Percentiles rank a stretch among this genome's conserved stretches.
Conservation (phyloP, 345 rosid species). For the Jatropha curcas region DNA sequence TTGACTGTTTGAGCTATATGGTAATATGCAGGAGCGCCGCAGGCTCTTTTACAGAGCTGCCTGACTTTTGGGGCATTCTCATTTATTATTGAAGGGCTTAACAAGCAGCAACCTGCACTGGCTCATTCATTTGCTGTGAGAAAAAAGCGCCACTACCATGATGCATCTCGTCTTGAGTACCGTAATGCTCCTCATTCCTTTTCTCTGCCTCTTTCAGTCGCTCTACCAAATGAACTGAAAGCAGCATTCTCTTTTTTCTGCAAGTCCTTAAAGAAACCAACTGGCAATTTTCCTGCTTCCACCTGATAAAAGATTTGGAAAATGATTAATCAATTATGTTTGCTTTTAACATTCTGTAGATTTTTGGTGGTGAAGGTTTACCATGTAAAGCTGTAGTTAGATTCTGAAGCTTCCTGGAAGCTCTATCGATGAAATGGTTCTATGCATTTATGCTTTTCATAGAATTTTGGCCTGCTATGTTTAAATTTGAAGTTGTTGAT, state of each 20-base stretch:
- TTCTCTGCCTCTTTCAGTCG: slow-evolving; percentile 51
- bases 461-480: not conserved
- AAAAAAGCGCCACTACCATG: slow-evolving; percentile 19
- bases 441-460: not conserved
- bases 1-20: not conserved
- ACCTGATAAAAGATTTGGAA: slow-evolving; percentile 17
- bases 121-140: slow-evolving; percentile 54
- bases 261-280: slow-evolving; percentile 50
- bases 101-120: slow-evolving; percentile 77
- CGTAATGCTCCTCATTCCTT: slow-evolving; percentile 18
- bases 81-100: slow-evolving; percentile 67
- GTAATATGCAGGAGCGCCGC: slow-evolving; percentile 66
- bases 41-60: slow-evolving; percentile 73
- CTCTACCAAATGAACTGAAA: slow-evolving; percentile 67
- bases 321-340: not conserved
- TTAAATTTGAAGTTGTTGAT: not conserved
- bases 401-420: slow-evolving; percentile 6
- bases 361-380: slow-evolving; percentile 3
- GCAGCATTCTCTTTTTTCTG: slow-evolving; percentile 70
- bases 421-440: slow-evolving; percentile 1
- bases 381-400: slow-evolving; percentile 11
- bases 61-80: slow-evolving; percentile 87
- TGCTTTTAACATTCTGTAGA: slow-evolving; percentile 14
- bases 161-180: not conserved
- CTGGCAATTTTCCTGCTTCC: slow-evolving; percentile 27